Evolutionary conservation across 2,329 filamentous ascomycete species (phyloP).

Genomic region (Capronia americana): DNA sequence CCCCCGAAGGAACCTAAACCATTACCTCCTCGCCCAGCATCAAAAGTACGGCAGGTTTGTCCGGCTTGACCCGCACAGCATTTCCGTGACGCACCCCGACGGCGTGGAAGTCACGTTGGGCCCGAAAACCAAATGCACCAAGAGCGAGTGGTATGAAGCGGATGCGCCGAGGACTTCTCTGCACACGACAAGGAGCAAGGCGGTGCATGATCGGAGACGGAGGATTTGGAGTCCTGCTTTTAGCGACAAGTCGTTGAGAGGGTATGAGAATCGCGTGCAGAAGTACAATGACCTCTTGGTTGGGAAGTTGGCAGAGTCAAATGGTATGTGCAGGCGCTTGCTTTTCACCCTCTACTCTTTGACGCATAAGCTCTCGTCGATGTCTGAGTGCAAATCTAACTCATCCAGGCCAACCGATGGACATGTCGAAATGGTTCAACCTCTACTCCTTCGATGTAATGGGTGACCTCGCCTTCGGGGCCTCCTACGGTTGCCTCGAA

Average conservation of each 20-base stretch:
- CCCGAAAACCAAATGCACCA: constrained; percentile 47
- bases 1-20: constrained; percentile 17
- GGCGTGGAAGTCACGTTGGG: constrained; percentile 49
- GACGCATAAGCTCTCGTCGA: neutral
- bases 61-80: constrained; percentile 32
- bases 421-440: constrained; percentile 49
- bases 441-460: constrained; percentile 46
- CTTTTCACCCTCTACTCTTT: neutral
- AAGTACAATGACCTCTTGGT: constrained; percentile 48
- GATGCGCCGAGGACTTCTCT: constrained; percentile 47
- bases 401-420: constrained; percentile 40
- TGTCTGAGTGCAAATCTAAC: neutral
- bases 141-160: constrained; percentile 51
- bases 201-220: constrained; percentile 48
- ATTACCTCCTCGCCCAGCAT: constrained; percentile 28
- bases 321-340: constrained; percentile 18
- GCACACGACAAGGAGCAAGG: constrained; percentile 48
- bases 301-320: constrained; percentile 41
- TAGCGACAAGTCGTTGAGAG: constrained; percentile 49
- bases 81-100: constrained; percentile 35
- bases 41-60: constrained; percentile 36
- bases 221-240: constrained; percentile 52
- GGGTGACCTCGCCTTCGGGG: constrained; percentile 46
- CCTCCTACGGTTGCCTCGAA: constrained; percentile 44
- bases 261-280: constrained; percentile 50